phyloP scores from a whole-genome alignment of 139 green algal species.

The Chlorella sorokiniana region DNA sequence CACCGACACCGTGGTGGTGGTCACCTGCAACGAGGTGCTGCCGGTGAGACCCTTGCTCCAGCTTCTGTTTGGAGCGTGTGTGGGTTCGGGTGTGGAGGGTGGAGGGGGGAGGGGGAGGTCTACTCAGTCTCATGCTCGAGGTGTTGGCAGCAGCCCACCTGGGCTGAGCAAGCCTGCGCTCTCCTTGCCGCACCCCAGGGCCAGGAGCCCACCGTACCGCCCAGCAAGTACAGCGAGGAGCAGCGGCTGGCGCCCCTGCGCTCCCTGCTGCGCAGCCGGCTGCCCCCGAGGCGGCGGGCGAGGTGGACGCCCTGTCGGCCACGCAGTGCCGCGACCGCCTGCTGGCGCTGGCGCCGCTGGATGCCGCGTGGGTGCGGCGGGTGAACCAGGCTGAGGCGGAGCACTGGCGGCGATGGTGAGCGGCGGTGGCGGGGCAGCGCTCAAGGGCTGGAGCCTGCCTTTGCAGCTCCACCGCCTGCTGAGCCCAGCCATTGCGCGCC shows the following conservation, averaged over 20 bases:
- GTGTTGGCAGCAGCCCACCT: no score
- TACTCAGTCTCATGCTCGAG: background rate
- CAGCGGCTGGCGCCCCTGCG: slow-evolving; percentile 46
- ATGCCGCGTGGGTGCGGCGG: slow-evolving; percentile 70
- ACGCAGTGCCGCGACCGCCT: slow-evolving; percentile 87
- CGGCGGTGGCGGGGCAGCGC: background rate
- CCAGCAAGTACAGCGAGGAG: slow-evolving; percentile 28
- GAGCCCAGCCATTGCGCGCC: no score
- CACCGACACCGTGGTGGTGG: slow-evolving; percentile 88
- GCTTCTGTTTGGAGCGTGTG: background rate
- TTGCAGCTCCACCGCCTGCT: no score
- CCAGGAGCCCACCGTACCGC: slow-evolving; percentile 3
- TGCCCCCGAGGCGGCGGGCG: background rate
- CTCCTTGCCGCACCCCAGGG: background rate
- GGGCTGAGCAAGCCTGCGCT: background rate
- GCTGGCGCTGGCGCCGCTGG: slow-evolving; percentile 72
- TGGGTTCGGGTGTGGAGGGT: background rate
- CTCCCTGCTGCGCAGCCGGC: slow-evolving; percentile 10
- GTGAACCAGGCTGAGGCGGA: slow-evolving; percentile 93
- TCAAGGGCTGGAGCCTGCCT: no score
- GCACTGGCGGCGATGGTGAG: slow-evolving; percentile 73
- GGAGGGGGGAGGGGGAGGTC: background rate
- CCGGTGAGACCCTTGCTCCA: background rate
- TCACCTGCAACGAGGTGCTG: slow-evolving; percentile 39
- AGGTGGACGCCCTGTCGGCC: slow-evolving; percentile 3